Evolutionary conservation across 1,284 basidiomycete genomes (phyloP).

Genomic region (Microbotryomycetes sp.): DNA sequence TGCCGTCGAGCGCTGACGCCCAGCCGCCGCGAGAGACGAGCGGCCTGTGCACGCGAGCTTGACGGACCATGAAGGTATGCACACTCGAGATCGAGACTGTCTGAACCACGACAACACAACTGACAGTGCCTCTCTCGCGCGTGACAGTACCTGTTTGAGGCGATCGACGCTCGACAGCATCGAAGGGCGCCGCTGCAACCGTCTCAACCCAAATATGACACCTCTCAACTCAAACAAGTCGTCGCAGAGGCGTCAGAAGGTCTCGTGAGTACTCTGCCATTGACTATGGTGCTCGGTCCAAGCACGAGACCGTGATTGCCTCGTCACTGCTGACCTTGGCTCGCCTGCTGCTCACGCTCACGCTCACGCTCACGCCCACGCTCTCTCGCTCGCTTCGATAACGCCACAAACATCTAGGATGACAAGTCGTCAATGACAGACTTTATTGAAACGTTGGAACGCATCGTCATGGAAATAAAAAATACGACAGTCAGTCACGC

Average conservation of each 20-base stretch:
- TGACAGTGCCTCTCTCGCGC: not conserved
- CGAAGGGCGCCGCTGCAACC: constrained; percentile 1
- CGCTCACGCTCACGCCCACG: not conserved
- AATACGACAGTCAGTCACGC: constrained; percentile 33
- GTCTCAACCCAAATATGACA: constrained; percentile 4
- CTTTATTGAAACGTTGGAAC: constrained; percentile 86
- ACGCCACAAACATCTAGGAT: constrained; percentile 39
- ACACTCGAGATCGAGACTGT: too few species aligned
- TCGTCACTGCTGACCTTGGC: not conserved
- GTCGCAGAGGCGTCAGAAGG: constrained; percentile 33
- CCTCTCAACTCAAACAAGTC: constrained; percentile 32
- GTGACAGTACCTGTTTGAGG: constrained; percentile 33
- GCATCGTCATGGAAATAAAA: constrained; percentile 72
- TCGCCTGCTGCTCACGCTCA: not conserved
- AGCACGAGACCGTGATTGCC: too few species aligned
- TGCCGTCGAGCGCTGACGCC: too few species aligned
- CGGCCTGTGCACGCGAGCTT: too few species aligned
- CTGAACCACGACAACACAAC: too few species aligned
- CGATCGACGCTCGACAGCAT: constrained; percentile 27
- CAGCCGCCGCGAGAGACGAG: too few species aligned
- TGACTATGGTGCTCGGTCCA: too few species aligned
- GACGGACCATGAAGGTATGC: too few species aligned
- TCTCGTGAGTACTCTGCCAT: constrained; percentile 13
- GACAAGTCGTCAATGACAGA: constrained; percentile 72
- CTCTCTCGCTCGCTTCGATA: not conserved